Percentiles rank a stretch among this genome's conserved stretches.
phyloP scores from a whole-genome alignment of 495 filamentous ascomycete genomes.

The Rhizodiscina lignyota region DNA sequence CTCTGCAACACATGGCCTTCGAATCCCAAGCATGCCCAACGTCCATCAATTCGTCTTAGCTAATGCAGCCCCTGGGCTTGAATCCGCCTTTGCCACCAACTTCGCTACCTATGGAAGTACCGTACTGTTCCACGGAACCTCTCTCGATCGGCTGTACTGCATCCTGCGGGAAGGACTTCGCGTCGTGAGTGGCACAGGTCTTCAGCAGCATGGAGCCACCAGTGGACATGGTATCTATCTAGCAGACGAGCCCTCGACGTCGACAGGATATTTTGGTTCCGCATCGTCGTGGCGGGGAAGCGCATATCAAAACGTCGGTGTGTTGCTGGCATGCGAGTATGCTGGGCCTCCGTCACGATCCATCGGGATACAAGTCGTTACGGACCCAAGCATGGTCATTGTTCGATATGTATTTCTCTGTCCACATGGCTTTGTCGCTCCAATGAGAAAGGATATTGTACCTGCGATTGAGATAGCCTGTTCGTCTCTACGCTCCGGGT shows the following conservation, averaged over 20 bases:
- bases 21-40: constrained; percentile 15
- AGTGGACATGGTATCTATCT: constrained; percentile 19
- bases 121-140: constrained; percentile 22
- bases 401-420: constrained; percentile 20
- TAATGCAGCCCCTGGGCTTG: constrained; percentile 13
- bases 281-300: constrained; percentile 10
- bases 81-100: constrained; percentile 10
- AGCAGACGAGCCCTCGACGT: constrained; percentile 16
- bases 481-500: constrained; percentile 8
- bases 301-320: constrained; percentile 8
- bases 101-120: constrained; percentile 2
- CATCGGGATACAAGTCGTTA: constrained; percentile 14
- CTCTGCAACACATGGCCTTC: constrained; percentile 11
- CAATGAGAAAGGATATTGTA: constrained; percentile 10
- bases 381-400: constrained; percentile 12
- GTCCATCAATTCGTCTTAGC: constrained; percentile 21
- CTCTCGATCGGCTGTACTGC: constrained; percentile 14
- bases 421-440: constrained; percentile 3
- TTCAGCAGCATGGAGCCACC: constrained; percentile 17
- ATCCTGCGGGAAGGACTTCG: constrained; percentile 18
- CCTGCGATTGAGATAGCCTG: constrained; percentile 16
- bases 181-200: constrained; percentile 9
- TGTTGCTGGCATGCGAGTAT: constrained; percentile 20
- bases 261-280: constrained; percentile 9
- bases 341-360: constrained; percentile 1